Base-by-base conservation (phyloP, 352 stramenopile genomes). In the Plasmopara muralis region DNA sequence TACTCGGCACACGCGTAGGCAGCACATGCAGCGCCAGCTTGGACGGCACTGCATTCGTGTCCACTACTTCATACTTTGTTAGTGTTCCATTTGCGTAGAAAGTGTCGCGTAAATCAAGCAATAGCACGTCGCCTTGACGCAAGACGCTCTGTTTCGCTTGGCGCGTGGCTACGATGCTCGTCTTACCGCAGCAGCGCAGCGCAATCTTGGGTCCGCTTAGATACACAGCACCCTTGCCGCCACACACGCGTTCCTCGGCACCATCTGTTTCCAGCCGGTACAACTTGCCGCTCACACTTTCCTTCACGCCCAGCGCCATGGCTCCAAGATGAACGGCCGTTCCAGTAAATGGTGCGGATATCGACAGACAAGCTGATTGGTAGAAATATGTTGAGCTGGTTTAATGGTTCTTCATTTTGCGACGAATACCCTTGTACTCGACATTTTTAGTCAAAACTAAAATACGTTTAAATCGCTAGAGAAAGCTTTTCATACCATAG, bases 11-110 rank as follows among this genome's bases (percentile, higher is more conserved):
- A 40, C 53, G 58, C 35, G 58, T 70, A 6, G 47, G 67, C 47
- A 62, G 53, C 47, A 75, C 62, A 34, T 66, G 56, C 25, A 83
- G 48, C 30, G 55, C 44, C 18, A 56, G 0, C 16, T 67, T 62
- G n/a, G 49, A 43, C 34, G 62, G 50, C 8, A 15, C 25, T 0
- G 55, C 58, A 47, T 81, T 63, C 29, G 65, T 43, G 47, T 92
- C 74, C 18, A 93, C 61, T 9, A 93, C 78, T 42, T 85, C 69
- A 64, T 93, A 93, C 69, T 93, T 91, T 41, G 76, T 87, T 25
- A 93, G 60, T 46, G 83, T 90, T 2, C 83, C 83, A 47, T 89
- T 90, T 39, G 78, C 80, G 62, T 88, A 91, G 43, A 93, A 93
- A 31, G 72, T 57, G 62, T 93, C 83, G 2, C 74, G 66, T 30